phyloP scores from a whole-genome alignment of 768 basidiomycete species.

The Calvatia gigantea region DNA sequence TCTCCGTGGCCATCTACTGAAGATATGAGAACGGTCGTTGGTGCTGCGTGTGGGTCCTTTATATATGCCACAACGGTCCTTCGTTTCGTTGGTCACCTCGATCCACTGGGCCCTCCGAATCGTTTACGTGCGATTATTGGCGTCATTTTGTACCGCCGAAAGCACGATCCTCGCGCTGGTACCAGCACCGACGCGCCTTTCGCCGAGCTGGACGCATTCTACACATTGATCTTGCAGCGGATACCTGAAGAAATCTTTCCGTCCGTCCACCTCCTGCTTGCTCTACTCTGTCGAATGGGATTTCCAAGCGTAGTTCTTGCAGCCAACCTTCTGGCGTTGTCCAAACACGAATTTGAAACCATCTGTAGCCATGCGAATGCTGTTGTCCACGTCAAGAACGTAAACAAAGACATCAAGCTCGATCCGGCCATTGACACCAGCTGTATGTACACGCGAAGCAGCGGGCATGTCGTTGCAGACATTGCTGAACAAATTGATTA shows the following conservation, averaged over 20 bases:
- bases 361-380: not conserved
- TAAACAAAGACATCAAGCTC: no score
- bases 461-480: no score
- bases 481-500: no score
- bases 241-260: not conserved
- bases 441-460: no score
- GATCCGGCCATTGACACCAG: no score
- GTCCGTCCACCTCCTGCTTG: not conserved
- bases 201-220: not conserved
- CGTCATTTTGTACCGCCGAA: not conserved
- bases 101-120: not conserved
- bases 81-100: slow-evolving; percentile 18
- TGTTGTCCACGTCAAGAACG: no score
- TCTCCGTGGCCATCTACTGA: slow-evolving; percentile 10
- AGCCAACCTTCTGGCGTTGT: not conserved
- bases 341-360: not conserved
- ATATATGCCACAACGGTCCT: slow-evolving; percentile 24
- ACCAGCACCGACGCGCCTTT: not conserved
- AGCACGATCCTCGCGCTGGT: not conserved
- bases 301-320: not conserved
- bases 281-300: not conserved
- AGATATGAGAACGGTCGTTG: slow-evolving; percentile 13
- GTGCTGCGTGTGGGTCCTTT: slow-evolving; percentile 21
- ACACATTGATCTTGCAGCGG: not conserved
- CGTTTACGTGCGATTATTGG: not conserved